phyloP scores from a whole-genome alignment of 2,329 filamentous ascomycete genomes.

The Colletotrichum lini region DNA sequence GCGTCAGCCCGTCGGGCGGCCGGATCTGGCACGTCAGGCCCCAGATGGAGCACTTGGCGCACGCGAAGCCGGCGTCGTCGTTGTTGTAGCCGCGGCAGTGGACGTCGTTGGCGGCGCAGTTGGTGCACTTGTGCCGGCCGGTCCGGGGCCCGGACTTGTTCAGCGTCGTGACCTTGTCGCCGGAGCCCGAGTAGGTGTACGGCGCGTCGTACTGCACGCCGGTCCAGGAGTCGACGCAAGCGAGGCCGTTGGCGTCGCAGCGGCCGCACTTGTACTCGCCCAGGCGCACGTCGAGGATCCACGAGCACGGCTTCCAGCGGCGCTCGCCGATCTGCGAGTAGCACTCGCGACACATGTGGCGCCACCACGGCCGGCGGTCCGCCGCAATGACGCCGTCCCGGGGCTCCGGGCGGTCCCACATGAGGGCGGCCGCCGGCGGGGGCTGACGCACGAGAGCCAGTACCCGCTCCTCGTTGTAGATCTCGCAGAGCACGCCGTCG shows the following conservation, averaged over 20 bases:
- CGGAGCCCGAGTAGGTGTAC: constrained; percentile 20
- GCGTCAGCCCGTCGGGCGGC: background rate
- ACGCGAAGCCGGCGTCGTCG: constrained; percentile 32
- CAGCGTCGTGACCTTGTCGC: constrained; percentile 6
- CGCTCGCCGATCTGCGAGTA: background rate
- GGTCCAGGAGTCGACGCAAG: constrained; percentile 45
- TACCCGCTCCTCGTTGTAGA: constrained; percentile 16
- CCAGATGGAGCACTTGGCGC: constrained; percentile 35
- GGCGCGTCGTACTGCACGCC: constrained; percentile 32
- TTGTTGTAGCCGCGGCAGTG: constrained; percentile 25
- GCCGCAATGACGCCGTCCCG: constrained; percentile 12
- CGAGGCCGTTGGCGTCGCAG: constrained; percentile 42
- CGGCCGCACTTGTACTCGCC: constrained; percentile 34
- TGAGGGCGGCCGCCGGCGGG: constrained; percentile 9
- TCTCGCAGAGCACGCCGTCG: constrained; percentile 16
- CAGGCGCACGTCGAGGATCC: constrained; percentile 33
- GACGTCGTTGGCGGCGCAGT: constrained; percentile 21
- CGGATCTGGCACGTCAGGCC: constrained; percentile 37
- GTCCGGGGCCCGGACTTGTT: background rate
- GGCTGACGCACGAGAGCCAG: background rate
- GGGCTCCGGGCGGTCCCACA: constrained; percentile 37
- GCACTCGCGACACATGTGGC: constrained; percentile 42
- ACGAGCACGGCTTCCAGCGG: constrained; percentile 12
- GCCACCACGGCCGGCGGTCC: constrained; percentile 43
- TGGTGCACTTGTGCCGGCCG: constrained; percentile 16